Evolutionary conservation across 495 filamentous ascomycete species (phyloP), one percentile per base, ranked within the genome.

Genomic region (Penicillium bialowiezense): DNA sequence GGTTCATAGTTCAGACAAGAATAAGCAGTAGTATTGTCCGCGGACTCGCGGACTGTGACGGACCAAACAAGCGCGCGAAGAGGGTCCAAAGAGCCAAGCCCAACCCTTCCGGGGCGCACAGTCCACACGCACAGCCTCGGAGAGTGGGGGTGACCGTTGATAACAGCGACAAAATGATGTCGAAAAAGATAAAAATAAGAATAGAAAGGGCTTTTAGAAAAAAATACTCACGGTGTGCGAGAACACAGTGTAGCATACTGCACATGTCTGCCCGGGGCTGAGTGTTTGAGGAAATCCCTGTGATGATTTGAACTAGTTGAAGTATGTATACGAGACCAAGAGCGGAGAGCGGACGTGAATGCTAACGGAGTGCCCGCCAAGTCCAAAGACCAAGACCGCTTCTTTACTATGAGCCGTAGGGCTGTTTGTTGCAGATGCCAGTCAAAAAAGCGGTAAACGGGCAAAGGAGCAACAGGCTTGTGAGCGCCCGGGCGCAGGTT

Each of bases 41-140:
- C 18, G 36, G 36, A 39, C 29, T 32, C n/a, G n/a, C n/a, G n/a
- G n/a, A n/a, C n/a, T n/a, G n/a, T n/a, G n/a, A 32, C 3, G 5
- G 3, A 32, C 7, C 29, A 13, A 8, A 40, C 45, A 48, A 48
- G 36, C 34, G 35, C 24, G 32, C 10, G 17, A 19, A 28, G 19
- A 36, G 33, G 26, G 3, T 32, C 29, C 5, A 12, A 38, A 20
- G 21, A 40, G 45, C 36, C 36, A 48, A 48, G 36, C 44, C 7
- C 37, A 38, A 39, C 13, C 34, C 18, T 32, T 23, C 18, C 35
- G 13, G 45, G 45, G 45, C 44, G 44, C 44, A 47, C 44, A 31
- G 44, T 47, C 44, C 45, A 48, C 45, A 48, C 29, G 26, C 45
- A 48, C 36, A 48, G 45, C 45, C 45, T 32, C 45, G 32, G 18